Evolutionary conservation across 495 filamentous ascomycete species (phyloP).

Genomic region (Lasiosphaeris hirsuta): DNA sequence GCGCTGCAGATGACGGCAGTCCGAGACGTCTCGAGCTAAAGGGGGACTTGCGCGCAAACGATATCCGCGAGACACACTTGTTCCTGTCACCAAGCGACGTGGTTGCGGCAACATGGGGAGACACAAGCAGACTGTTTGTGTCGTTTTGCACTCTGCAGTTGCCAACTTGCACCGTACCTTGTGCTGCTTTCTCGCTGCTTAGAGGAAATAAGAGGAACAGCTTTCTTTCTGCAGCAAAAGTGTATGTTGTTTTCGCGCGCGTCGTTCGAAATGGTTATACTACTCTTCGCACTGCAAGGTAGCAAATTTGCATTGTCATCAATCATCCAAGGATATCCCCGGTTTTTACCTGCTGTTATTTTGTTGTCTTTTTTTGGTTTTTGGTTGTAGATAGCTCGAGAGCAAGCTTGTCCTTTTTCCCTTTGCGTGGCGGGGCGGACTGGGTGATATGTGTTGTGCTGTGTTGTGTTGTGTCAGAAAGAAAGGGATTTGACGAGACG

Average conservation of each 20-base stretch:
- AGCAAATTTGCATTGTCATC: constrained; percentile 12
- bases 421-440: neutral
- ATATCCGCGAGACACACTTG: too few relatives aligned
- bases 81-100: too few relatives aligned
- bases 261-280: neutral
- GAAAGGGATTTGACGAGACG: constrained; percentile 13
- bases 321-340: constrained; percentile 18
- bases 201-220: neutral
- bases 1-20: too few relatives aligned
- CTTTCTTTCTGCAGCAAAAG: neutral
- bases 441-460: neutral
- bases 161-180: neutral
- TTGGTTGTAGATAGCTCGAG: constrained; percentile 25
- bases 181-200: neutral
- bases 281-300: constrained; percentile 8
- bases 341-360: constrained; percentile 12
- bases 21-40: too few relatives aligned
- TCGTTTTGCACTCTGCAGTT: too few relatives aligned
- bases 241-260: neutral
- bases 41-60: too few relatives aligned
- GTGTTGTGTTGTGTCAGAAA: constrained; percentile 3
- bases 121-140: too few relatives aligned
- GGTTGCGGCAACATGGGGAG: too few relatives aligned
- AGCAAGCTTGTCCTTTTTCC: neutral
- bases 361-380: constrained; percentile 13